Conservation (phyloP, 768 basidiomycete genomes). For the Leccinum boreale region DNA sequence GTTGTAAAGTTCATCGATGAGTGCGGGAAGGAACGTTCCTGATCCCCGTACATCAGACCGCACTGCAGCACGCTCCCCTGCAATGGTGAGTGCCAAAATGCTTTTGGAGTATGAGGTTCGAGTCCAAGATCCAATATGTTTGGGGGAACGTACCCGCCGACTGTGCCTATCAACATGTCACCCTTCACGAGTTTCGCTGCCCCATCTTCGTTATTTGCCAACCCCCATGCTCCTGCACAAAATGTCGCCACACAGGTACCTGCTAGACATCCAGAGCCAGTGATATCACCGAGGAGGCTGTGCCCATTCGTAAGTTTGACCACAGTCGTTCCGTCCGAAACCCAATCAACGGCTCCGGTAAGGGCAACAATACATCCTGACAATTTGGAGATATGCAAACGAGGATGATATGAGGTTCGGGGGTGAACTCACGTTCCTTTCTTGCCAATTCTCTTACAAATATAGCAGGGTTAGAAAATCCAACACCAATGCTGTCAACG, state of each 20-base stretch:
- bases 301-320: conserved; percentile 76
- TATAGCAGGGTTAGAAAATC: conserved; percentile 68
- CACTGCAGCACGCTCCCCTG: conserved; percentile 55
- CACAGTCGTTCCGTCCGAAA: conserved; percentile 75
- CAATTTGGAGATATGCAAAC: not conserved
- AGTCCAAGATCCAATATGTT: not conserved
- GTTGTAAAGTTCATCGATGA: conserved; percentile 59
- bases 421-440: conserved; percentile 60
- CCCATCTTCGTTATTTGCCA: conserved; percentile 23
- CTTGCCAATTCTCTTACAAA: conserved; percentile 70
- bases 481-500: conserved; percentile 79
- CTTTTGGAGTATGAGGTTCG: conserved; percentile 31
- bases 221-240: conserved; percentile 62
- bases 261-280: conserved; percentile 86
- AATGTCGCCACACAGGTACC: conserved; percentile 78
- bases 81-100: conserved; percentile 55
- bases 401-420: not conserved
- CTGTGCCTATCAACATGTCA: conserved; percentile 72
- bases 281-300: conserved; percentile 70
- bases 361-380: conserved; percentile 78
- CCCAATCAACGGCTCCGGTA: conserved; percentile 77
- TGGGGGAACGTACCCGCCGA: conserved; percentile 61
- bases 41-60: conserved; percentile 55
- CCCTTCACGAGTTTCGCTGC: conserved; percentile 59
- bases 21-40: conserved; percentile 60